Percentiles rank a stretch among this genome's conserved stretches.
Evolutionary conservation across 2,329 filamentous ascomycete species (phyloP).

Genomic region (Penicillium sp.): DNA sequence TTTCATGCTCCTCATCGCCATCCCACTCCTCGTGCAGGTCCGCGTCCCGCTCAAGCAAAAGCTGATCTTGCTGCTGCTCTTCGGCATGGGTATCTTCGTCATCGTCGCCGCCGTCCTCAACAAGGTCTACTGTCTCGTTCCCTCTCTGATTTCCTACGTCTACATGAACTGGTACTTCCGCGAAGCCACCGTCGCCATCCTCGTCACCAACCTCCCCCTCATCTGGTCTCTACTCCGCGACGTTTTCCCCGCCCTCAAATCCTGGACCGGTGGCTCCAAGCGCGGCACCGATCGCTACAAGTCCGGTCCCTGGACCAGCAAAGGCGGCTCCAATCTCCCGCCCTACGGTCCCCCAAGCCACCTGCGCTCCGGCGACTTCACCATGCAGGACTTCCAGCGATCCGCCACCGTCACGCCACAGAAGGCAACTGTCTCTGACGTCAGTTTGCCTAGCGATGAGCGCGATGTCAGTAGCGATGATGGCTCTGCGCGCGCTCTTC

Average conservation of each 20-base stretch:
- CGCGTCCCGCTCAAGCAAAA: slow-evolving; percentile 46
- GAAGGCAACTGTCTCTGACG: slow-evolving; percentile 29
- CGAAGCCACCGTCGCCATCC: slow-evolving; percentile 46
- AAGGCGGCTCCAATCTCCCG: slow-evolving; percentile 27
- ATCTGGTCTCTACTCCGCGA: slow-evolving; percentile 55
- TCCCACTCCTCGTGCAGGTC: slow-evolving; percentile 45
- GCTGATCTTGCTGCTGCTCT: slow-evolving; percentile 44
- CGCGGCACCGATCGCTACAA: slow-evolving; percentile 36
- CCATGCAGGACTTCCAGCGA: slow-evolving; percentile 32
- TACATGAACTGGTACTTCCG: slow-evolving; percentile 53
- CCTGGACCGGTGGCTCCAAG: slow-evolving; percentile 42
- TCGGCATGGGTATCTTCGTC: slow-evolving; percentile 49
- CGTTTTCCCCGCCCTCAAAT: slow-evolving; percentile 47
- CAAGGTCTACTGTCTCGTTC: slow-evolving; percentile 50
- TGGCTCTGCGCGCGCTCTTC: slow-evolving; percentile 37
- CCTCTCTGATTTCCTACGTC: slow-evolving; percentile 42
- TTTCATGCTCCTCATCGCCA: slow-evolving; percentile 45
- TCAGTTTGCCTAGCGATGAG: slow-evolving; percentile 32
- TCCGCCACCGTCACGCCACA: slow-evolving; percentile 28
- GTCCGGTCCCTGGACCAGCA: slow-evolving; percentile 34
- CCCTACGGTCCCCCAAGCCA: slow-evolving; percentile 33
- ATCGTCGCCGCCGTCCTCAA: slow-evolving; percentile 53
- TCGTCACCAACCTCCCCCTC: slow-evolving; percentile 55
- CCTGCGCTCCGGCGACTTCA: slow-evolving; percentile 29
- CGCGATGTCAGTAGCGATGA: slow-evolving; percentile 36